Percentiles rank a stretch among this genome's conserved stretches.
Evolutionary conservation across 306 rosid species (phyloP).

Genomic region (Dryas drummondii): DNA sequence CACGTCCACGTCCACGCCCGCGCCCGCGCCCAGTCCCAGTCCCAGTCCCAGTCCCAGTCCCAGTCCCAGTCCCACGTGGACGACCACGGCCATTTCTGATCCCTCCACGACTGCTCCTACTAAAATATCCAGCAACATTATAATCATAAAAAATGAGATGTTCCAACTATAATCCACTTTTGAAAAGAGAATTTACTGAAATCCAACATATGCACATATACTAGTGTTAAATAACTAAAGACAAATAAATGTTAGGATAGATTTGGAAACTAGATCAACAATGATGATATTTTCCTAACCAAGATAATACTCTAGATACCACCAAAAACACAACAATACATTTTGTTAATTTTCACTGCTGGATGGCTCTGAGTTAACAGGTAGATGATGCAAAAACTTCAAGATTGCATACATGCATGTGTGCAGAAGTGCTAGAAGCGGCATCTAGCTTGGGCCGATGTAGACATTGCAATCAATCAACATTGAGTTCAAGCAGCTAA

Average conservation of each 20-base stretch:
- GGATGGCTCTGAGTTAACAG: neutral
- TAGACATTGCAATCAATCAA: neutral
- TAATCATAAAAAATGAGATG: neutral
- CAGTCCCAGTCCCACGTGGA: conserved; percentile 36
- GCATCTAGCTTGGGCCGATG: neutral
- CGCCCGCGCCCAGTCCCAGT: conserved; percentile 17
- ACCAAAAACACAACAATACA: neutral
- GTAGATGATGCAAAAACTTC: neutral
- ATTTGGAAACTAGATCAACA: neutral
- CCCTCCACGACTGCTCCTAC: conserved; percentile 60
- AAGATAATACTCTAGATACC: too few relatives aligned
- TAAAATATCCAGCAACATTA: conserved; percentile 15
- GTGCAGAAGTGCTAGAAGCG: neutral
- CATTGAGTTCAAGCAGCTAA: neutral
- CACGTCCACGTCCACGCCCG: conserved; percentile 23
- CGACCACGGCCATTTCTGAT: conserved; percentile 37
- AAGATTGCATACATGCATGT: neutral
- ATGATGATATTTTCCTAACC: neutral
- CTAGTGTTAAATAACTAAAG: neutral
- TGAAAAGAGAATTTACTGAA: neutral
- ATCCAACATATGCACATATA: neutral
- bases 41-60: conserved; percentile 24
- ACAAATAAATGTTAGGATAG: neutral
- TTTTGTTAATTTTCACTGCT: neutral
- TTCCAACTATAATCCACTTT: too few relatives aligned